phyloP scores from a whole-genome alignment of 225 moss, liverwort and hornwort genomes.

The Thuidium tamariscinum region DNA sequence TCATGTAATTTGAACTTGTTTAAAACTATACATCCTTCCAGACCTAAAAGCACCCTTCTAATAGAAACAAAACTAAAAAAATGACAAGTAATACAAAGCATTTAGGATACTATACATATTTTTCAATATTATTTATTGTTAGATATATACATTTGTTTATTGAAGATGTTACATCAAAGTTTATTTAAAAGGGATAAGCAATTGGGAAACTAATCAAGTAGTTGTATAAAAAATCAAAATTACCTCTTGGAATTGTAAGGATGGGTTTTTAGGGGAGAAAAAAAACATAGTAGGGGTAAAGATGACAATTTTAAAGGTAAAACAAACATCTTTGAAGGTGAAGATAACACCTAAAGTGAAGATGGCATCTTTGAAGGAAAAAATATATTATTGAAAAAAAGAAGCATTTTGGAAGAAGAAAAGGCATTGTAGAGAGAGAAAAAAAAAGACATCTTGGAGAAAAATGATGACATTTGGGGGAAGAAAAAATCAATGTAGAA shows the following conservation, averaged over 20 bases:
- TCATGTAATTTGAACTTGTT: fast-evolving
- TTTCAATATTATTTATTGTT: not conserved
- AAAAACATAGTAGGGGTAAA: not conserved
- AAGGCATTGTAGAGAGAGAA: fast-evolving
- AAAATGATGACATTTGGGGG: not conserved
- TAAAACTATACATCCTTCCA: not conserved
- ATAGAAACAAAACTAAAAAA: too few relatives aligned
- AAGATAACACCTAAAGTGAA: not conserved
- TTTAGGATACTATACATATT: not conserved
- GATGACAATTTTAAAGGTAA: not conserved
- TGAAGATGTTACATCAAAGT: not conserved
- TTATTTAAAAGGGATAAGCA: not conserved
- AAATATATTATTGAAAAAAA: not conserved
- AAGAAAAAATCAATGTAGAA: too few relatives aligned
- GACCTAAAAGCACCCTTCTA: not conserved
- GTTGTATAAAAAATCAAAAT: not conserved
- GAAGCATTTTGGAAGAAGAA: not conserved
- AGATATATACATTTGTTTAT: not conserved
- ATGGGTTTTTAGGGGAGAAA: fast-evolving
- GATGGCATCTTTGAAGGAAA: not conserved
- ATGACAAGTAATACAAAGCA: not conserved
- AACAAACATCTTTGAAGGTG: not conserved
- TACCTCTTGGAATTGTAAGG: not conserved
- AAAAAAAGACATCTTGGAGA: fast-evolving
- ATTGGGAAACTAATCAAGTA: not conserved